Evolutionary conservation across 169 alveolate species (phyloP).

Genomic region (Plasmodium vivax): DNA sequence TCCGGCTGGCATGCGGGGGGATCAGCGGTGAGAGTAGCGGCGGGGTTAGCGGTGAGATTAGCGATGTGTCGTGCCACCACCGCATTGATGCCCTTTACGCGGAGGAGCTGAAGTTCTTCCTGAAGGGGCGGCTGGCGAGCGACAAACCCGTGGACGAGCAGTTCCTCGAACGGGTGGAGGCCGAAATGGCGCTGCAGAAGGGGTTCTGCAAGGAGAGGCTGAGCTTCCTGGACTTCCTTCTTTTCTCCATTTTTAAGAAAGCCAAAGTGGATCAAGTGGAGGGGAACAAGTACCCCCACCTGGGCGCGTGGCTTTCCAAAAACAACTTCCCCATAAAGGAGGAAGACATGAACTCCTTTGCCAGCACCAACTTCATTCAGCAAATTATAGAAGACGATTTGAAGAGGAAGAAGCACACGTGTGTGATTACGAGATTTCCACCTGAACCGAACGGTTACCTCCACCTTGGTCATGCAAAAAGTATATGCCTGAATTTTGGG

Average conservation of each 20-base stretch:
- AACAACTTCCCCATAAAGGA: constrained; percentile 7
- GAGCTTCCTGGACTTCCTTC: constrained; percentile 12
- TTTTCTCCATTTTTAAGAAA: constrained; percentile 40
- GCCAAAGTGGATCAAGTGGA: neutral
- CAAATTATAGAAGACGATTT: constrained; percentile 88
- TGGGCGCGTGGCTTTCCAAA: constrained; percentile 19
- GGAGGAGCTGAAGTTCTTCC: constrained; percentile 34
- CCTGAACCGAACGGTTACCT: constrained; percentile 99
- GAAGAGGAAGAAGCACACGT: constrained; percentile 80
- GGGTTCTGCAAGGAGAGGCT: neutral
- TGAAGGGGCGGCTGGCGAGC: constrained; percentile 5
- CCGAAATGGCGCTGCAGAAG: constrained; percentile 13
- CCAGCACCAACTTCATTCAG: constrained; percentile 81
- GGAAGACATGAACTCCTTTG: constrained; percentile 10
- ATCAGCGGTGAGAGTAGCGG: too few relatives aligned
- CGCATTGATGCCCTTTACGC: neutral
- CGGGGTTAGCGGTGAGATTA: neutral
- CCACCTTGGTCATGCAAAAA: constrained; percentile 99
- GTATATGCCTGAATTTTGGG: constrained; percentile 97
- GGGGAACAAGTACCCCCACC: neutral
- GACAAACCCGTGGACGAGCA: constrained; percentile 21
- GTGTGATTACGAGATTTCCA: constrained; percentile 97
- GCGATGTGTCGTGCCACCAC: neutral
- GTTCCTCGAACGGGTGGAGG: constrained; percentile 23
- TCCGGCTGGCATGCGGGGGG: neutral